Evolutionary conservation across 2,329 filamentous ascomycete species (phyloP).

Genomic region (Plenodomus tracheiphilus): DNA sequence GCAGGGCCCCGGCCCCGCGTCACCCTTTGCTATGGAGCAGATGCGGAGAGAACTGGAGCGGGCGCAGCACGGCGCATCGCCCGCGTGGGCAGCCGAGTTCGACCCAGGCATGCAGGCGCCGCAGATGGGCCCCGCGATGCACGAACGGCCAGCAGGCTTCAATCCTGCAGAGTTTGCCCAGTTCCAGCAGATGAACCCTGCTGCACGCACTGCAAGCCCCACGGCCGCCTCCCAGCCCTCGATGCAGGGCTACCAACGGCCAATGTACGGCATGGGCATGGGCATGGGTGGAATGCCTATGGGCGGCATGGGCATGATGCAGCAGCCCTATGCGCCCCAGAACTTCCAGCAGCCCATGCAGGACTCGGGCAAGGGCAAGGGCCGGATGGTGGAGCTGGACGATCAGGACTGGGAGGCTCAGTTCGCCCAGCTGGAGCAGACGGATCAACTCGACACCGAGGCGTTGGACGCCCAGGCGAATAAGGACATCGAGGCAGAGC

Average conservation of each 20-base stretch:
- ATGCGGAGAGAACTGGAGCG: conserved; percentile 66
- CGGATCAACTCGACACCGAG: conserved; percentile 55
- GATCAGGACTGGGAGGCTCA: conserved; percentile 95
- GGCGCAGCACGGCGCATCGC: conserved; percentile 56
- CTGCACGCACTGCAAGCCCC: conserved; percentile 64
- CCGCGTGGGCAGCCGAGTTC: conserved; percentile 67
- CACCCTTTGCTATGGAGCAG: conserved; percentile 69
- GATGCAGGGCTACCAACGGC: conserved; percentile 60
- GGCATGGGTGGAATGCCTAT: conserved; percentile 63
- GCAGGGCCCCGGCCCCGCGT: conserved; percentile 55
- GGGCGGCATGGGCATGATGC: conserved; percentile 52
- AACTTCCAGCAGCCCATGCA: conserved; percentile 51
- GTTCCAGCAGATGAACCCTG: conserved; percentile 70
- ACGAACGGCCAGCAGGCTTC: conserved; percentile 61
- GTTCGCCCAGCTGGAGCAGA: conserved; percentile 83
- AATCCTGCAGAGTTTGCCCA: conserved; percentile 82
- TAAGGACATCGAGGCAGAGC: conserved; percentile 78
- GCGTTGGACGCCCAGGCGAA: conserved; percentile 66
- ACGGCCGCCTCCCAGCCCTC: conserved; percentile 47
- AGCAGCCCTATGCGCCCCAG: conserved; percentile 48
- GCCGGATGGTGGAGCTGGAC: conserved; percentile 82
- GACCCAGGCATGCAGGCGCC: conserved; percentile 61
- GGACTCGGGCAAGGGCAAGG: conserved; percentile 76
- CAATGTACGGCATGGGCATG: conserved; percentile 47
- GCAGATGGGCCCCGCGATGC: conserved; percentile 74